Conservation (phyloP, 805 yeast genomes). For the Debaryomyces prosopidis region DNA sequence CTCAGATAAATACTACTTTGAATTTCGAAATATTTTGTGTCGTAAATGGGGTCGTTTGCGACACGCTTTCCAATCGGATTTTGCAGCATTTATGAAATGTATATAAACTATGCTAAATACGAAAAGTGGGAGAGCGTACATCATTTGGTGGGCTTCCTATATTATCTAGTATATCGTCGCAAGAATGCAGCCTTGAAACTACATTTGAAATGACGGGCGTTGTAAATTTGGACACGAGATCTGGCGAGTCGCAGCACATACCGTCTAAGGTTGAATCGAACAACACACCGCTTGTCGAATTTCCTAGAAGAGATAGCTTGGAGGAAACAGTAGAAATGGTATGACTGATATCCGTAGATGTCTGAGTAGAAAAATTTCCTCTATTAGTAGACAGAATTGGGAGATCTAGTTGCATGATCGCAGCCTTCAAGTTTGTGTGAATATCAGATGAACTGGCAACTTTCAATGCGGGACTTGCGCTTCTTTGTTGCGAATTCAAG, state of each 20-base stretch:
- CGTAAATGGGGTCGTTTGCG: background rate
- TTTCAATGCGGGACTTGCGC: too few species aligned
- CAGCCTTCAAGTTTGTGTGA: background rate
- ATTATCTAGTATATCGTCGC: background rate
- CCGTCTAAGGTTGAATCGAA: slow-evolving; percentile 18
- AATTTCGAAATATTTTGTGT: background rate
- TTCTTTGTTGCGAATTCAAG: slow-evolving; percentile 2
- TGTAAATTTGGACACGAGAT: slow-evolving; percentile 23
- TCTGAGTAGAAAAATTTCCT: background rate
- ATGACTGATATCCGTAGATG: background rate
- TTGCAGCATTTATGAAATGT: background rate
- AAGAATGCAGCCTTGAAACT: background rate
- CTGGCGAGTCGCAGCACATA: slow-evolving; percentile 27
- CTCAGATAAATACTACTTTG: background rate
- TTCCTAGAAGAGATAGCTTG: slow-evolving; percentile 13
- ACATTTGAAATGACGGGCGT: slow-evolving; percentile 16
- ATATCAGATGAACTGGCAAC: too few species aligned
- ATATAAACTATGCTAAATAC: background rate
- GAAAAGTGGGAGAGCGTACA: background rate
- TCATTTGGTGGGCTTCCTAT: background rate
- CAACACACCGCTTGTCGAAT: slow-evolving; percentile 11
- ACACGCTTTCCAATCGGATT: background rate
- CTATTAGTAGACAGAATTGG: background rate
- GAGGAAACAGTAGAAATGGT: slow-evolving; percentile 9
- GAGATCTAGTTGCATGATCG: background rate